Conservation (phyloP, 257 asterid genomes). For the Solanum paucissectum region DNA sequence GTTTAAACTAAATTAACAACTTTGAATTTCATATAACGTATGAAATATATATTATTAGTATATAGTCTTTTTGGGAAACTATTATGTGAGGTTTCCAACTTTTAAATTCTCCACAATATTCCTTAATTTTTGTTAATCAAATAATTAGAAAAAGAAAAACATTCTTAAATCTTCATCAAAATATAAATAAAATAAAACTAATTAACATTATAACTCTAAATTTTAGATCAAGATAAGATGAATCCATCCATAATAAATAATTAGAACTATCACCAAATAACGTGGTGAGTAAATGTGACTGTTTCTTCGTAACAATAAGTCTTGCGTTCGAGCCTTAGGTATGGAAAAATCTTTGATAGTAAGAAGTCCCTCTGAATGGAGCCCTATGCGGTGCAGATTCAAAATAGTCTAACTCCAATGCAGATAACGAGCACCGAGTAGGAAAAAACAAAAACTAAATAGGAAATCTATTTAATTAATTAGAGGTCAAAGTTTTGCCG, state of each 20-base stretch:
- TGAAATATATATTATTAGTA: background rate
- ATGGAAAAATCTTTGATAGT: rapidly evolving
- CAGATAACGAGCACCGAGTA: background rate
- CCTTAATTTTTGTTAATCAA: background rate
- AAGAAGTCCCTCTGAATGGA: too few relatives aligned
- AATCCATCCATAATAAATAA: too few relatives aligned
- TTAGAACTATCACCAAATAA: background rate
- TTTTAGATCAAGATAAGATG: background rate
- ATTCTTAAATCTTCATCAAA: background rate
- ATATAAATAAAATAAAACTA: background rate
- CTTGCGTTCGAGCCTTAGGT: rapidly evolving
- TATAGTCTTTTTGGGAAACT: background rate
- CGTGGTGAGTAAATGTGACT: background rate
- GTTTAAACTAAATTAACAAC: background rate
- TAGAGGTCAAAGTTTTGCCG: background rate
- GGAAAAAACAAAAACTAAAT: background rate
- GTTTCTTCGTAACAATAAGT: rapidly evolving
- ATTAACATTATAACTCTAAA: background rate
- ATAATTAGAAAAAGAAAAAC: background rate
- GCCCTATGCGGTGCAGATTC: rapidly evolving
- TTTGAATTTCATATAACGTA: background rate
- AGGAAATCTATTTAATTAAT: background rate
- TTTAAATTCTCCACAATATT: background rate
- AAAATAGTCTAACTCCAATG: rapidly evolving
- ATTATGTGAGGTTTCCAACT: background rate